phyloP scores from a whole-genome alignment of 192 early-diverging fungal genomes.

The Linnemannia schmuckeri region DNA sequence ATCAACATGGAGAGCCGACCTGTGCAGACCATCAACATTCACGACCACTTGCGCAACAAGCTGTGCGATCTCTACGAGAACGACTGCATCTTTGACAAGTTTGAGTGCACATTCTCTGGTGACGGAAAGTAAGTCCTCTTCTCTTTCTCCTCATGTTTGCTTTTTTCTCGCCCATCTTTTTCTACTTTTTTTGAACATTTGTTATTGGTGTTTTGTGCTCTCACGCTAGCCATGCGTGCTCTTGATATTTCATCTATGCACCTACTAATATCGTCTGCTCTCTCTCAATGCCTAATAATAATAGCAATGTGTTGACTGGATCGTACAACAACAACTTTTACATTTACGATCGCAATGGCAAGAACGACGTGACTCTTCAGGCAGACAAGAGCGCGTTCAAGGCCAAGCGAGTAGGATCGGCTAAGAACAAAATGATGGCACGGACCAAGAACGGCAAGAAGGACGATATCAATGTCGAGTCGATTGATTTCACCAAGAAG shows the following conservation, averaged over 20 bases:
- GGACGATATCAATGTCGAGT: conserved; percentile 85
- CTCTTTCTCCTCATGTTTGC: neutral
- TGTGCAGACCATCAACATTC: conserved; percentile 96
- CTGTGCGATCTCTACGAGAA: conserved; percentile 99
- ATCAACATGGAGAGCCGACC: conserved; percentile 97
- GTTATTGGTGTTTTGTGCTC: neutral
- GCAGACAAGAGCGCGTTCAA: conserved; percentile 99
- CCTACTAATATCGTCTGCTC: neutral
- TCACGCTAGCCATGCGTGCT: neutral
- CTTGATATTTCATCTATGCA: neutral
- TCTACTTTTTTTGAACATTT: neutral
- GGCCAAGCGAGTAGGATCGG: conserved; percentile 88
- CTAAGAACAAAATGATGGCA: conserved; percentile 79
- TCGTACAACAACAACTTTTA: conserved; percentile 99
- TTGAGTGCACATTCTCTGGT: conserved; percentile 97
- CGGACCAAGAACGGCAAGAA: conserved; percentile 64
- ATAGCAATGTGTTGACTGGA: conserved; percentile 90
- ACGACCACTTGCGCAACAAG: conserved; percentile 94
- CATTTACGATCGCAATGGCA: conserved; percentile 88
- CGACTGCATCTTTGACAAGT: conserved; percentile 99
- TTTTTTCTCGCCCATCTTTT: neutral
- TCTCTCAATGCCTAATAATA: neutral
- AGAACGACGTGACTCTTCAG: conserved; percentile 90
- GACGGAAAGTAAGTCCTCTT: conserved; percentile 84
- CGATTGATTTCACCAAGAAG: conserved; percentile 95